These are phyloP conservation scores for Dryas integrifolia DNA, from an alignment of 331 rosid genomes.

Conservation along the genomic window DNA sequence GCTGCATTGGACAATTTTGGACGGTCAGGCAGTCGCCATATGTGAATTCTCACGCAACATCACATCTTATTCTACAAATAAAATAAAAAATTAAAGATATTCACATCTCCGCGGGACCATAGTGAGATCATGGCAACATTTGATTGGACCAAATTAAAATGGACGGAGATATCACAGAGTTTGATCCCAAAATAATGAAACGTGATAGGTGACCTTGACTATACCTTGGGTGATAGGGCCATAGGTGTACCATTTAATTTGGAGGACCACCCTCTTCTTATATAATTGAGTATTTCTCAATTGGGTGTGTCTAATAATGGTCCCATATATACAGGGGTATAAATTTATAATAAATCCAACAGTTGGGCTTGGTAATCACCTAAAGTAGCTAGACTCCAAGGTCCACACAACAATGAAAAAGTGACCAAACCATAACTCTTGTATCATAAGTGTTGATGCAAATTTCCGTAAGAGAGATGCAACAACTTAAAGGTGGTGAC, in stretches of 20 bases:
- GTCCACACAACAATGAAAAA: background rate
- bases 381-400: background rate
- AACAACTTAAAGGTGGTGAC: no score
- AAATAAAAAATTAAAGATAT: no score
- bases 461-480: no score
- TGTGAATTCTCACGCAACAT: background rate
- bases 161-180: conserved; percentile 16
- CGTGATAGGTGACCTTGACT: background rate
- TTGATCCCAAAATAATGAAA: background rate
- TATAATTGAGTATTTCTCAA: background rate
- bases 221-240: no score
- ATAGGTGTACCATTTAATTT: background rate
- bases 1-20: conserved; percentile 19
- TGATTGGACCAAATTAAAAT: background rate
- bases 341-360: conserved; percentile 23
- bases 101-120: background rate
- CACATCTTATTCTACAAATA: background rate
- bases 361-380: background rate
- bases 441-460: background rate
- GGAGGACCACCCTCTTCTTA: conserved; percentile 18
- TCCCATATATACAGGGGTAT: conserved; percentile 3
- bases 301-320: conserved; percentile 3
- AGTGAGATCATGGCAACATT: background rate
- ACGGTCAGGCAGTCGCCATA: background rate
- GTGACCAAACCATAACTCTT: background rate